Evolutionary conservation across 75 land plant species (phyloP).

Genomic region (Cupressus sempervirens): DNA sequence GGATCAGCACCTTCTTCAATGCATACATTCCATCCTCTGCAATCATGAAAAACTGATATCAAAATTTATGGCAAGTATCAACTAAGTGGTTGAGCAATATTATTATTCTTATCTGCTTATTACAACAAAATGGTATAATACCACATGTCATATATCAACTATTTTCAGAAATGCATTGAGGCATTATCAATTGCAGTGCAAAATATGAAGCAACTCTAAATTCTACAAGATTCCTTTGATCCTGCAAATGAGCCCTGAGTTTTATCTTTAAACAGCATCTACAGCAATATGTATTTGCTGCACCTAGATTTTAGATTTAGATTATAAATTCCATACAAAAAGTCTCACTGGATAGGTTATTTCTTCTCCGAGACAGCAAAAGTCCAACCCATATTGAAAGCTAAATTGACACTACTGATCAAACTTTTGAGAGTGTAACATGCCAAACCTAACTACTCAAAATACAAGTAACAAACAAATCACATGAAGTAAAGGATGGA

Average conservation of each 20-base stretch:
- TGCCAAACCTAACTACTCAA: too few species aligned
- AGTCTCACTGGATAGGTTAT: background rate
- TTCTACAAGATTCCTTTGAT: background rate
- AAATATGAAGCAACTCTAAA: background rate
- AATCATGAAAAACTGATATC: conserved; percentile 1
- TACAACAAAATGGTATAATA: background rate
- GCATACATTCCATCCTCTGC: conserved; percentile 95
- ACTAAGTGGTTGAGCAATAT: too few species aligned
- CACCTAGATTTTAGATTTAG: background rate
- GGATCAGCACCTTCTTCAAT: conserved; percentile 89
- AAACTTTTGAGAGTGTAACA: too few species aligned
- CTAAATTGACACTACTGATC: background rate
- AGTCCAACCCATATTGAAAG: background rate
- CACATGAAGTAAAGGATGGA: too few species aligned
- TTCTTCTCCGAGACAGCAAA: background rate
- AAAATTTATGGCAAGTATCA: background rate
- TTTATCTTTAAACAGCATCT: background rate
- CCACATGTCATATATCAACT: background rate
- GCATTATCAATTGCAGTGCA: background rate
- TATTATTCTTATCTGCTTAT: background rate
- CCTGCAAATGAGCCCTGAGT: background rate
- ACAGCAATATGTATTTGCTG: background rate
- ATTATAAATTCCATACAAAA: background rate
- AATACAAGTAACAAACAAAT: too few species aligned
- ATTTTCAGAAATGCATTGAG: background rate